Evolutionary conservation across 1,284 basidiomycete genomes (phyloP).

Genomic region (Caloboletus firmus): DNA sequence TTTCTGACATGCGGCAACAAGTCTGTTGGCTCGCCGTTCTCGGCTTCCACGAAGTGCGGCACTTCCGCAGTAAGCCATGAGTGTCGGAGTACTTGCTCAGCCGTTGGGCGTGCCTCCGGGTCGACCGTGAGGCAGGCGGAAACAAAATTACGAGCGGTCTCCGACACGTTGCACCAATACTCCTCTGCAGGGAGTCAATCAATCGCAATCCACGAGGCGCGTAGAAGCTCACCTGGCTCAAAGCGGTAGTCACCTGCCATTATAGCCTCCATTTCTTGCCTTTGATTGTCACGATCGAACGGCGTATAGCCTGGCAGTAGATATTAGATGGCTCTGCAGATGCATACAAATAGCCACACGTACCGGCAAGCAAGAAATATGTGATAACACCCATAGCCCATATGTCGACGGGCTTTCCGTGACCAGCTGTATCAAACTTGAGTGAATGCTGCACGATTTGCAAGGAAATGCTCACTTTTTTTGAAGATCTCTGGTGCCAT

Average conservation of each 20-base stretch:
- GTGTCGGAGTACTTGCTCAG: constrained; percentile 51
- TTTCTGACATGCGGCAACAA: constrained; percentile 86
- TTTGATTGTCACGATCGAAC: constrained; percentile 88
- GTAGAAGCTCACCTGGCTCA: constrained; percentile 59
- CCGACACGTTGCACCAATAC: constrained; percentile 85
- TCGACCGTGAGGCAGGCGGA: constrained; percentile 80
- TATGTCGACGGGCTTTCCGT: constrained; percentile 94
- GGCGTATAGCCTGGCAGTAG: constrained; percentile 73
- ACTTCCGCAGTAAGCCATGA: constrained; percentile 69
- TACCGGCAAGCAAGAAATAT: constrained; percentile 86
- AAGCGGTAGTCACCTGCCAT: constrained; percentile 90
- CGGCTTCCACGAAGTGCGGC: constrained; percentile 73
- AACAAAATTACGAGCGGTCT: constrained; percentile 83
- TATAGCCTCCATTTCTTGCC: constrained; percentile 91
- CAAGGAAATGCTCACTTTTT: constrained; percentile 59
- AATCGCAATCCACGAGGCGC: neutral
- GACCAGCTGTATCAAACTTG: constrained; percentile 61
- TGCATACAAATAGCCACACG: neutral
- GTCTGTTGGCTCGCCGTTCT: constrained; percentile 70
- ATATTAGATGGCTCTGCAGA: constrained; percentile 2
- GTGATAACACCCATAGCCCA: constrained; percentile 98
- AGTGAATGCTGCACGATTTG: neutral
- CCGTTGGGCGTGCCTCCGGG: constrained; percentile 75
- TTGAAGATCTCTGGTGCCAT: constrained; percentile 99
- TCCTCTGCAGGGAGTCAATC: constrained; percentile 45